Percentiles rank a stretch among this genome's conserved stretches.
Conservation (phyloP, 2,329 filamentous ascomycete species). For the Stagonosporopsis vannaccii region DNA sequence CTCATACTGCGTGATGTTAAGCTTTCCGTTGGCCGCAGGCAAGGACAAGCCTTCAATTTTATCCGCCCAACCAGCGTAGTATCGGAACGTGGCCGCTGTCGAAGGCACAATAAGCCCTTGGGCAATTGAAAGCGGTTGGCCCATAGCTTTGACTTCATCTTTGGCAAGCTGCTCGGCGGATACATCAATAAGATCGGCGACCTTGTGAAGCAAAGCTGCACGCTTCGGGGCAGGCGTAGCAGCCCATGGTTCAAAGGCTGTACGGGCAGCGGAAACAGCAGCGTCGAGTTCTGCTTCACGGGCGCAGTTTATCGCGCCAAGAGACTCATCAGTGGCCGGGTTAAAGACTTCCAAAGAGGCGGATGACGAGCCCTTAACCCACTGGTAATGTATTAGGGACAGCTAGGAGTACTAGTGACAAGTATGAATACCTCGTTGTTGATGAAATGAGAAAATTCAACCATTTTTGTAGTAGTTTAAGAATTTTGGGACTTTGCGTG, state of each 20-base stretch:
- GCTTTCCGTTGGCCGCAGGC: conserved; percentile 18
- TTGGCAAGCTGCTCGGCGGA: neutral
- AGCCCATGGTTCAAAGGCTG: neutral
- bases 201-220: neutral
- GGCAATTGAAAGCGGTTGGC: neutral
- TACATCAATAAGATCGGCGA: neutral
- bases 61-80: conserved; percentile 31
- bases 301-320: neutral
- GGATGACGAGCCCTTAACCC: neutral
- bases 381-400: neutral
- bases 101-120: neutral
- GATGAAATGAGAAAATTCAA: neutral
- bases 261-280: neutral
- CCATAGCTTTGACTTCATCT: neutral
- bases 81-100: neutral
- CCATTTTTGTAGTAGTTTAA: neutral
- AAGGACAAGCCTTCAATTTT: conserved; percentile 28
- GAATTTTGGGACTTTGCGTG: no score
- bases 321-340: neutral
- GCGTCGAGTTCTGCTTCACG: neutral
- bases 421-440: neutral
- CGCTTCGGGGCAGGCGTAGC: neutral
- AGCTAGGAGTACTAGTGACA: neutral
- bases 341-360: neutral
- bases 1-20: conserved; percentile 38